Percentiles rank a stretch among this genome's conserved stretches.
Conservation (phyloP, 805 yeast species). For the Starmerella roubikii region DNA sequence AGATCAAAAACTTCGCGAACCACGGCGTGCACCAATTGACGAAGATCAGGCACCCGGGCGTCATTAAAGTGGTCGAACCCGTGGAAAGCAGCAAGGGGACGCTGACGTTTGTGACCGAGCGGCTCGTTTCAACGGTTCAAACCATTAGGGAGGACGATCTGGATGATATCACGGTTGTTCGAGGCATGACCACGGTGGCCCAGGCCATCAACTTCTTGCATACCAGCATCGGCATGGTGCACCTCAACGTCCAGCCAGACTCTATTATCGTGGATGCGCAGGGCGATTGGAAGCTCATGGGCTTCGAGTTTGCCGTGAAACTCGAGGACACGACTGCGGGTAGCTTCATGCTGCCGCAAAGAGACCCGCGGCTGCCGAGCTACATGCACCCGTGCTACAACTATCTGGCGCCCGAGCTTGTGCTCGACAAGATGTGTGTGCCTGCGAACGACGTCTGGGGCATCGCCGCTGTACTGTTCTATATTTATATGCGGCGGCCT, state of each 20-base stretch:
- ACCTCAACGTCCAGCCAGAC: slow-evolving; percentile 64
- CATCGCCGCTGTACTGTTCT: slow-evolving; percentile 61
- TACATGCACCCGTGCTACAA: slow-evolving; percentile 59
- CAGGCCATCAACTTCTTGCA: slow-evolving; percentile 77
- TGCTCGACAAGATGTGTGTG: slow-evolving; percentile 48
- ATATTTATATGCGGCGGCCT: slow-evolving; percentile 42
- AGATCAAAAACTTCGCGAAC: slow-evolving; percentile 50
- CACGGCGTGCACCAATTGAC: slow-evolving; percentile 59
- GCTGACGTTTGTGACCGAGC: slow-evolving; percentile 74
- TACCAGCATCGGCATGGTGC: slow-evolving; percentile 57
- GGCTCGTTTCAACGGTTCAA: slow-evolving; percentile 44
- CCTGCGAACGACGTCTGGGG: slow-evolving; percentile 73
- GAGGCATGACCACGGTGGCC: slow-evolving; percentile 68
- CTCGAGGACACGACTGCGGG: slow-evolving; percentile 37
- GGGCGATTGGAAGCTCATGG: slow-evolving; percentile 89
- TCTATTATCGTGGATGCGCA: slow-evolving; percentile 58
- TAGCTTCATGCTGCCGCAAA: slow-evolving; percentile 54
- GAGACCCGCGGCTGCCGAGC: slow-evolving; percentile 60
- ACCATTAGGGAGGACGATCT: slow-evolving; percentile 34
- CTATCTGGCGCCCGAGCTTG: slow-evolving; percentile 74
- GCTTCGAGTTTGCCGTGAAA: slow-evolving; percentile 43
- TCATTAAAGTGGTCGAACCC: slow-evolving; percentile 73
- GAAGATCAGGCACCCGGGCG: slow-evolving; percentile 78
- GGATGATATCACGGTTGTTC: slow-evolving; percentile 60
- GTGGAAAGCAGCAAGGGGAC: slow-evolving; percentile 72